phyloP scores from a whole-genome alignment of 305 asterid species.

The Rubia peregrina region DNA sequence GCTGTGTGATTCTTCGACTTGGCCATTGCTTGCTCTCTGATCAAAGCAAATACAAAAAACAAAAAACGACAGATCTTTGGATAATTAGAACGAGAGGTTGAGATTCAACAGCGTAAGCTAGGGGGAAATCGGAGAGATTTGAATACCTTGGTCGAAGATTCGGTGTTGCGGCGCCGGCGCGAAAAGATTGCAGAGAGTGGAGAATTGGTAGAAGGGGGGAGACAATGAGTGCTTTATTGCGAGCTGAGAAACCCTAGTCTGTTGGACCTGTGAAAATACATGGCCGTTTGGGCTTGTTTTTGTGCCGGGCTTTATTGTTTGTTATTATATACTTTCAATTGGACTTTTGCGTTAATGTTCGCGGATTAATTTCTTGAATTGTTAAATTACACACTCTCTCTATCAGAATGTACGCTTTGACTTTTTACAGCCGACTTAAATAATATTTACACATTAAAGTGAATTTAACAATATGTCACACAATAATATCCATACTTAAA shows the following conservation, averaged over 20 bases:
- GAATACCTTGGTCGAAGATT: not conserved
- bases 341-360: not conserved
- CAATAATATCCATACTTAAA: no score
- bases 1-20: constrained; percentile 90
- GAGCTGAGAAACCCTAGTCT: constrained; percentile 5
- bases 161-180: not conserved
- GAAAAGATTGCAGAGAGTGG: not conserved
- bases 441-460: no score
- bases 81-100: not conserved
- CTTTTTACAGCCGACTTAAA: no score
- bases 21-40: constrained; percentile 33
- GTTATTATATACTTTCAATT: not conserved
- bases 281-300: not conserved
- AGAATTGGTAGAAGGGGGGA: not conserved
- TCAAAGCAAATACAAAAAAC: not conserved
- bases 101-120: not conserved
- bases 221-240: not conserved
- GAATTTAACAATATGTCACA: no score
- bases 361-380: no score
- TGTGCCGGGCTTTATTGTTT: not conserved
- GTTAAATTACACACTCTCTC: no score
- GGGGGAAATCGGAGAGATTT: not conserved
- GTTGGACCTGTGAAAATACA: not conserved
- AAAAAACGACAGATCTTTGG: not conserved
- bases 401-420: no score